Evolutionary conservation across 768 basidiomycete species (phyloP), one percentile per base, ranked within the genome.

Genomic region (Leccinum imitatum): DNA sequence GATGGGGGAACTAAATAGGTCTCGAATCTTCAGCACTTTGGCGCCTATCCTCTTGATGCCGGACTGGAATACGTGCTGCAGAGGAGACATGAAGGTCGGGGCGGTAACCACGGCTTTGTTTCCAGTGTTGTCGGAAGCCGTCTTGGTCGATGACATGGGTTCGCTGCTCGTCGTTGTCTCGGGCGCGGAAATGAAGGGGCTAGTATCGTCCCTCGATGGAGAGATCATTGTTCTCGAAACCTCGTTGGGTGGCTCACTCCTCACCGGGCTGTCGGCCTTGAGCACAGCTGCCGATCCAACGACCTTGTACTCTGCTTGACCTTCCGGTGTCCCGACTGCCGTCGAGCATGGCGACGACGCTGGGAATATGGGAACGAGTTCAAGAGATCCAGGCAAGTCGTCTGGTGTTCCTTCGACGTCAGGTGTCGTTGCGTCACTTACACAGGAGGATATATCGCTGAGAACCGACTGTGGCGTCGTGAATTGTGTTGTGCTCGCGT

Each of bases 1-100:
- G 10, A 63, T 61, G 23, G 57, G 21, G 3, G 65, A 58, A 2
- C 57, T 17, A n/a, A 59, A 63, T 14, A 57, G 0, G 21, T 57
- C 59, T 1, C 56, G 60, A 17, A 62, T 31, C 23, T n/a, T 54
- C 2, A 48, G 44, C 11, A 13, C 37, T 7, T 51, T 14, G 17
- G 33, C 27, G 2, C 54, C 35, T 7, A 4, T 14, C 1, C n/a
- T 11, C 59, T 2, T 56, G 1, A 21, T 1, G 4, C 5, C 11
- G 0, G 44, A 25, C 10, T 48, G 53, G 0, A 44, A 31, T 3
- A 13, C 47, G 31, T 4, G 15, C 33, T 3, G 23, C 3, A 46
- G 35, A 15, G 50, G 27, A n/a, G 19, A 37, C 37, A 63, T 55
- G 27, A 59, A 9, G 0, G 30, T 2, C 11, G 44, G 31, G 13